Evolutionary conservation across 768 basidiomycete genomes (phyloP).

Genomic region (Flagelloscypha sp.): DNA sequence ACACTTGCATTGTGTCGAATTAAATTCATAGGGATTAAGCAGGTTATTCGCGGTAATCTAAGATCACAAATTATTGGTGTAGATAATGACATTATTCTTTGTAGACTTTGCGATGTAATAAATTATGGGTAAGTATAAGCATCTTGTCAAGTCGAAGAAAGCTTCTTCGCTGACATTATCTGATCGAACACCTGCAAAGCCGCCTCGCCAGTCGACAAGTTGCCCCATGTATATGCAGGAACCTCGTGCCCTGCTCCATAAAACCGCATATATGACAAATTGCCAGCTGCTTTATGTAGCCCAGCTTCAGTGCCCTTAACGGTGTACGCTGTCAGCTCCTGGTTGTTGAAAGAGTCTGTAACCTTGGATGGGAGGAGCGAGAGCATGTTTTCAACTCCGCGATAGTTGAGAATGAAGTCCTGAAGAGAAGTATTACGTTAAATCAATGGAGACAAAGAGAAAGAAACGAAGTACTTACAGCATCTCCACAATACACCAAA

Average conservation of each 20-base stretch:
- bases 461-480: too few species aligned
- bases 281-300: slow-evolving; percentile 31
- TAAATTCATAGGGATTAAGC: too few species aligned
- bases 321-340: slow-evolving; percentile 25
- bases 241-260: slow-evolving; percentile 14
- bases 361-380: slow-evolving; percentile 16
- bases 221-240: slow-evolving; percentile 10
- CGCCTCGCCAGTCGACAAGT: slow-evolving; percentile 10
- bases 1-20: too few species aligned
- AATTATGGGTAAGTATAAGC: too few species aligned
- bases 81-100: too few species aligned
- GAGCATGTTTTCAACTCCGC: slow-evolving; percentile 31
- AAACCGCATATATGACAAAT: slow-evolving; percentile 30
- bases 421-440: too few species aligned
- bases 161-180: slow-evolving; percentile 7
- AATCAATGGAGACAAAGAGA: not conserved
- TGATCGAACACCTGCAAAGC: slow-evolving; percentile 10
- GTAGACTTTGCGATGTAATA: too few species aligned
- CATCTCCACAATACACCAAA: slow-evolving; percentile 29
- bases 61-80: too few species aligned
- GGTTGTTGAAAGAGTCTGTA: slow-evolving; percentile 16
- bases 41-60: too few species aligned
- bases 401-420: slow-evolving; percentile 27
- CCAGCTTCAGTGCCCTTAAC: slow-evolving; percentile 26
- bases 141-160: too few species aligned